Evolutionary conservation across 495 filamentous ascomycete species (phyloP), one percentile per base, ranked within the genome.

Genomic region (Trichocladium uniseriatum): DNA sequence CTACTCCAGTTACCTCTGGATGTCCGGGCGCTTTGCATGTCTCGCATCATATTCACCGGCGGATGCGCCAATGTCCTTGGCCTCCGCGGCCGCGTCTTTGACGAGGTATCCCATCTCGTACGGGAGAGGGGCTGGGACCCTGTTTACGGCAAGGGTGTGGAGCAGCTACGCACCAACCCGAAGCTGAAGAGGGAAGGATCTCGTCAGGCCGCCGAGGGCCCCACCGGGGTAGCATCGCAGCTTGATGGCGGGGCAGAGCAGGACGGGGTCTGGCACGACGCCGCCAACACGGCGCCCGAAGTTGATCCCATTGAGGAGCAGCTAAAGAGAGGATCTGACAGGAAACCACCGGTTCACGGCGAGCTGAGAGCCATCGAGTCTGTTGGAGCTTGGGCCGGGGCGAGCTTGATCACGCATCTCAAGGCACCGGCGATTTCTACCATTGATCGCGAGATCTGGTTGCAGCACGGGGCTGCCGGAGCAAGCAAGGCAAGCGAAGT

Each of bases 381-480:
- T 5, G 69, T 97, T 0, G 92, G 92, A 0, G 72, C 87, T 6
- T 98, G 92, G 91, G 80, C 82, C 31, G 92, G 92, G 15, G 89
- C 82, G 5, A 95, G 89, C 67, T 61, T 98, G 43, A 67, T 90
- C 2, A 82, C 83, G 0, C 81, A 81, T 43, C 68, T 95, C 55
- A 89, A 89, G 55, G 73, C 92, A 21, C 80, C 80, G 22, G 84
- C 88, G 0, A 69, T 89, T 38, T 82, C 89, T 2, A 84, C 89
- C 56, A 77, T 97, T 32, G 94, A 97, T 53, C 73, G 86, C 35
- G 94, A 98, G 39, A 77, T 79, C 32, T 95, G 88, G 71, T 67
- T 88, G 46, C 80, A 83, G 51, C 77, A 92, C 54, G 89, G 89
- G 2, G 66, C 83, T 34, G 74, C 79, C 16, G 87, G 88, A 4